phyloP scores from a whole-genome alignment of 116 monocot genomes.

The Trichopus zeylanicus region DNA sequence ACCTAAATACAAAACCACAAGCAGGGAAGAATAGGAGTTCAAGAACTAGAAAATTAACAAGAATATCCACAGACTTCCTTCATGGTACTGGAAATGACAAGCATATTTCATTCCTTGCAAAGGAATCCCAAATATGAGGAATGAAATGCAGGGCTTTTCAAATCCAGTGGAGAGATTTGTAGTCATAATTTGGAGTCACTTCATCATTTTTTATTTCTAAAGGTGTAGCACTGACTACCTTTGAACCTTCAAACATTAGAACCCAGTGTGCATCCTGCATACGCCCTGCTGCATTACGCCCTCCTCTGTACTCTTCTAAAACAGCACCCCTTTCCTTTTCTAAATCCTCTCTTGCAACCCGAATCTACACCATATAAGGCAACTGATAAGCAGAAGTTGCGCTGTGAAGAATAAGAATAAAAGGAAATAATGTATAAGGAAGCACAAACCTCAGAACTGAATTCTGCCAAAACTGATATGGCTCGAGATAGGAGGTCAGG shows the following conservation, averaged over 20 bases:
- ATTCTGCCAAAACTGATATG: slow-evolving; percentile 90
- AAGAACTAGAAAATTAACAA: background rate
- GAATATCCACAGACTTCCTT: background rate
- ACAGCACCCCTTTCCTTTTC: slow-evolving; percentile 98
- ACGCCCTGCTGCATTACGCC: slow-evolving; percentile 84
- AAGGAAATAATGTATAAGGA: background rate
- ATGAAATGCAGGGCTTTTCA: too few species aligned
- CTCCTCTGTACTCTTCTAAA: slow-evolving; percentile 87
- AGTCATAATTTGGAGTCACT: background rate
- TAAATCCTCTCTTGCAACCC: slow-evolving; percentile 72
- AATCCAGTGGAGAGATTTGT: too few species aligned
- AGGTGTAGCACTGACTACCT: slow-evolving; percentile 33
- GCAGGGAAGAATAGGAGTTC: too few species aligned
- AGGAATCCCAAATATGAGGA: too few species aligned
- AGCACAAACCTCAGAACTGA: slow-evolving; percentile 82
- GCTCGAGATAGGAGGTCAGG: slow-evolving; percentile 84
- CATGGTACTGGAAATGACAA: background rate
- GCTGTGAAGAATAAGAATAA: background rate
- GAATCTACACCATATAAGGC: slow-evolving; percentile 42
- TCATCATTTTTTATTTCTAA: background rate
- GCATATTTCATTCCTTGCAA: background rate
- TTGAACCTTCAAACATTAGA: slow-evolving; percentile 92
- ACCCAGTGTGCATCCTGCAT: slow-evolving; percentile 99
- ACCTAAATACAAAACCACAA: background rate
- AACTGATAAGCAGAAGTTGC: background rate